Percentiles rank a stretch among this genome's conserved stretches.
Evolutionary conservation across 2,329 filamentous ascomycete species (phyloP).

Genomic region (Phoma sp.): DNA sequence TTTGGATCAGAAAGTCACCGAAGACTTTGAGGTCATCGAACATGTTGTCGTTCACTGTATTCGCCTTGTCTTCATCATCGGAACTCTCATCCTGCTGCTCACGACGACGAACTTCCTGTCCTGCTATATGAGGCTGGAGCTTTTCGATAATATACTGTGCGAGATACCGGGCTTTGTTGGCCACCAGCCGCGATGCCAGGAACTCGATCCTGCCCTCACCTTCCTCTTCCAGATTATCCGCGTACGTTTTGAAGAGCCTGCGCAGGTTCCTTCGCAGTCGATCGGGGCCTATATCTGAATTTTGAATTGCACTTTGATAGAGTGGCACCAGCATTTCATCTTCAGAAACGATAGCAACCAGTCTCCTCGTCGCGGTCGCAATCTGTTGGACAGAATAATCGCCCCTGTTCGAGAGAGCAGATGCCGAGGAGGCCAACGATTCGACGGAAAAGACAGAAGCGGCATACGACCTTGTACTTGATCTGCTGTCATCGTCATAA

Average conservation of each 20-base stretch:
- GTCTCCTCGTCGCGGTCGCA: neutral
- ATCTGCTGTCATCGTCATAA: neutral
- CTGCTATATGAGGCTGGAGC: neutral
- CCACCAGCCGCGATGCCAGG: neutral
- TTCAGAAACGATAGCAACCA: neutral
- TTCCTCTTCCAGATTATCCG: neutral
- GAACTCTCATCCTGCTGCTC: constrained; percentile 8
- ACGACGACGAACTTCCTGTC: neutral
- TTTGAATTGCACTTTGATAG: neutral
- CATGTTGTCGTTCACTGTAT: constrained; percentile 11
- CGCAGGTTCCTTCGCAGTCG: neutral
- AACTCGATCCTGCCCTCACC: neutral
- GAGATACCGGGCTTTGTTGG: neutral
- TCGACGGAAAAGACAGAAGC: neutral
- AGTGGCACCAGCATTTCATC: neutral
- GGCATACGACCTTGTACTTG: neutral
- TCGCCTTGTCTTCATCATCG: constrained; percentile 10
- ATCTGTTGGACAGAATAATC: neutral
- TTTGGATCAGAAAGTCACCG: constrained; percentile 22
- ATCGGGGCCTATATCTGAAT: neutral
- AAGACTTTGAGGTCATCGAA: constrained; percentile 21
- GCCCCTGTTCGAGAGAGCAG: neutral
- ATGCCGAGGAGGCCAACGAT: neutral
- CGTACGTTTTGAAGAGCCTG: neutral
- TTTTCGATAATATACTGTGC: neutral